phyloP scores from a whole-genome alignment of 257 asterid genomes.

The Hygrophila difformis region DNA sequence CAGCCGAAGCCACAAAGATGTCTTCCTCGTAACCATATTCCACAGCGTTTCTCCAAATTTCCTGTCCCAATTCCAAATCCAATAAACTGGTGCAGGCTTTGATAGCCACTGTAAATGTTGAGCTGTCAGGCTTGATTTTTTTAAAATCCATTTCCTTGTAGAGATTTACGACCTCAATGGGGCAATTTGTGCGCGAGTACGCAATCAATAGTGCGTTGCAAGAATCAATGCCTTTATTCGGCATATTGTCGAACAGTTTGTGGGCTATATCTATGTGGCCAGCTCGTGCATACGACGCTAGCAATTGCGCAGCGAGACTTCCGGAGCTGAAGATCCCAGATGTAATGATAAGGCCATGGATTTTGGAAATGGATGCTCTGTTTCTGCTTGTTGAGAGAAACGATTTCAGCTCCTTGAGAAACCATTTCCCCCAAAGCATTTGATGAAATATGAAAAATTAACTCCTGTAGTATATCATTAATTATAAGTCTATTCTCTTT shows the following conservation, averaged over 20 bases:
- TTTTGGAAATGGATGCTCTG: constrained; percentile 30
- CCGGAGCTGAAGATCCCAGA: constrained; percentile 39
- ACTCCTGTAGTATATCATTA: background rate
- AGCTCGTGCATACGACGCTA: constrained; percentile 35
- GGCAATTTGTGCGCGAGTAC: constrained; percentile 33
- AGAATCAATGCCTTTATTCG: constrained; percentile 36
- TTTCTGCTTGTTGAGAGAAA: constrained; percentile 32
- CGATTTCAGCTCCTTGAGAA: constrained; percentile 25
- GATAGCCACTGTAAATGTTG: constrained; percentile 67
- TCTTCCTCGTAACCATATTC: constrained; percentile 52
- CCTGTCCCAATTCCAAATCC: constrained; percentile 45
- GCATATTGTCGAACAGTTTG: constrained; percentile 54
- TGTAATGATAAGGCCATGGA: constrained; percentile 43
- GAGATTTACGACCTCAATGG: constrained; percentile 26
- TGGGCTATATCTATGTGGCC: constrained; percentile 34
- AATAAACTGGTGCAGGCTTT: constrained; percentile 56
- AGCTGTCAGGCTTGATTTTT: constrained; percentile 61
- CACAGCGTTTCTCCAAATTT: constrained; percentile 39
- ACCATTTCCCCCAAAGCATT: constrained; percentile 41
- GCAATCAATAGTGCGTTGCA: constrained; percentile 68
- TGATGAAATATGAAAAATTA: background rate
- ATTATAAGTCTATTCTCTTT: no score
- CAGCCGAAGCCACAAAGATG: constrained; percentile 65
- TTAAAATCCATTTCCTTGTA: constrained; percentile 34
- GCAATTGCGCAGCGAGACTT: constrained; percentile 26